phyloP scores from a whole-genome alignment of 192 early-diverging fungal species.

The Pilobolus umbonatus region DNA sequence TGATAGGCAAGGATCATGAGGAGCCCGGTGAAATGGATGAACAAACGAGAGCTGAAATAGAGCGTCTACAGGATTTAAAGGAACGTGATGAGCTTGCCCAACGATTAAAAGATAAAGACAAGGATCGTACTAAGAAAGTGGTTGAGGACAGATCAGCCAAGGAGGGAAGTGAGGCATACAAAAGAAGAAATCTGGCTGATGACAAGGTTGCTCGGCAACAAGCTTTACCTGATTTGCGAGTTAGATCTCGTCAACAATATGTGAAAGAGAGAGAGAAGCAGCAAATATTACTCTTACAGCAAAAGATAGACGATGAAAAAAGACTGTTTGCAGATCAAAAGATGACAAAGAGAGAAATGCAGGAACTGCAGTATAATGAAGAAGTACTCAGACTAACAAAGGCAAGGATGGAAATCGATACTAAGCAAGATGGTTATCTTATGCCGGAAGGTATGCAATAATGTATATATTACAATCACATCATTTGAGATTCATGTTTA shows the following conservation, averaged over 20 bases:
- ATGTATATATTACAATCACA: not conserved
- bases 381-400: conserved; percentile 78
- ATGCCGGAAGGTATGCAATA: conserved; percentile 61
- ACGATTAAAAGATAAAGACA: conserved; percentile 76
- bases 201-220: conserved; percentile 63
- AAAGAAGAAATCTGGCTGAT: conserved; percentile 78
- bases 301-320: conserved; percentile 86
- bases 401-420: conserved; percentile 75
- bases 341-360: conserved; percentile 72
- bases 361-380: conserved; percentile 80
- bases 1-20: conserved; percentile 27
- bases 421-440: conserved; percentile 77
- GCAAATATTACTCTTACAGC: conserved; percentile 67
- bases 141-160: conserved; percentile 69
- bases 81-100: conserved; percentile 92
- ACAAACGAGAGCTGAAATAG: conserved; percentile 41
- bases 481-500: conserved; percentile 31
- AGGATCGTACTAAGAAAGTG: conserved; percentile 73
- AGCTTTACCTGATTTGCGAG: conserved; percentile 75
- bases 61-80: conserved; percentile 63
- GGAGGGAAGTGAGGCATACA: conserved; percentile 55
- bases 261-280: conserved; percentile 82
- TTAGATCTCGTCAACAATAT: conserved; percentile 86
- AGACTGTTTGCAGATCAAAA: conserved; percentile 67
- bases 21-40: conserved; percentile 45